phyloP scores from a whole-genome alignment of 345 rosid species.

The Citrus cavaleriei region DNA sequence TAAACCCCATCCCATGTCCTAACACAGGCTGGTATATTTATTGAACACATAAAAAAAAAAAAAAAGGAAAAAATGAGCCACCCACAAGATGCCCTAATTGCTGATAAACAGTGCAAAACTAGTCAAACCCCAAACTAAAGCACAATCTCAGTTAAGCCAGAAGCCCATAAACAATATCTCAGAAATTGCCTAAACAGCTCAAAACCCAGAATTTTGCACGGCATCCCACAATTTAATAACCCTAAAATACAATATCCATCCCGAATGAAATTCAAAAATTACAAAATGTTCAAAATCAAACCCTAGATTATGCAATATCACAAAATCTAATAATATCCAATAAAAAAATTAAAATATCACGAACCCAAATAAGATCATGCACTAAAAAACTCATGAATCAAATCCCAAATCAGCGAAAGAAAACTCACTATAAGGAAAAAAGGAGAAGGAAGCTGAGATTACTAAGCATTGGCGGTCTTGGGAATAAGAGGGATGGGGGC shows the following conservation, averaged over 20 bases:
- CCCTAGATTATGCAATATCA: not conserved
- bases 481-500: constrained; percentile 67
- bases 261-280: not conserved
- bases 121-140: not conserved
- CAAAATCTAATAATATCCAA: not conserved
- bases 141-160: not conserved
- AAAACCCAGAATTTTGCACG: not conserved
- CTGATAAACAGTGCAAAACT: not conserved
- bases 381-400: not conserved
- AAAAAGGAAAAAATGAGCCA: not conserved
- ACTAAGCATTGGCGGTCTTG: constrained; percentile 80
- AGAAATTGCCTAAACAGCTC: not conserved
- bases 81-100: not conserved
- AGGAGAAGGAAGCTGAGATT: not conserved
- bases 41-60: not conserved
- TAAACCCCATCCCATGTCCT: not conserved
- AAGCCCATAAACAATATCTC: not conserved
- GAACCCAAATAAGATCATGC: not conserved
- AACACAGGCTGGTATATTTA: not conserved
- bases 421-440: constrained; percentile 18
- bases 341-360: not conserved
- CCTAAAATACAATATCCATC: not conserved
- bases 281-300: not conserved
- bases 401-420: not conserved
- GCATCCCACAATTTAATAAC: not conserved